Evolutionary conservation across 257 asterid species (phyloP).

Genomic region (Nicotiana undulata): DNA sequence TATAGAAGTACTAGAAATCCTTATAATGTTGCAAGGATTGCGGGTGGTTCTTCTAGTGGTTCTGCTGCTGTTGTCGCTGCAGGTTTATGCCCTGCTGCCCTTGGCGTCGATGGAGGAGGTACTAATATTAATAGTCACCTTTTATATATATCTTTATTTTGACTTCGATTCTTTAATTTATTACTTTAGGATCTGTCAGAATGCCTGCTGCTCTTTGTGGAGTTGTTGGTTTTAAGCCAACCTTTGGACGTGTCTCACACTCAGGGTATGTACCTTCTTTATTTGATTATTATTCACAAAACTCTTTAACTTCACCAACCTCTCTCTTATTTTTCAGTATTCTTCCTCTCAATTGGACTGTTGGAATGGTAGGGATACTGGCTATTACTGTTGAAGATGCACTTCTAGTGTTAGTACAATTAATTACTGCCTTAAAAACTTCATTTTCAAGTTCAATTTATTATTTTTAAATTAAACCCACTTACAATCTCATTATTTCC

Average conservation of each 20-base stretch:
- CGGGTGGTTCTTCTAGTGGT: constrained; percentile 97
- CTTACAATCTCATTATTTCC: constrained; percentile 5
- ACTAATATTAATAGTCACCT: too few species aligned
- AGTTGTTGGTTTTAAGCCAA: constrained; percentile 87
- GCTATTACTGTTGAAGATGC: constrained; percentile 87
- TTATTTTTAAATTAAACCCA: neutral
- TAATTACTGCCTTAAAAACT: neutral
- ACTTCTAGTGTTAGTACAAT: constrained; percentile 56
- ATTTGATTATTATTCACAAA: too few species aligned
- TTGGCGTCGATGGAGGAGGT: constrained; percentile 89
- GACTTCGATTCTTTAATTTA: too few species aligned
- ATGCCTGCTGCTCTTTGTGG: constrained; percentile 97
- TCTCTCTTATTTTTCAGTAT: constrained; percentile 34
- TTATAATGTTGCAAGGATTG: constrained; percentile 46
- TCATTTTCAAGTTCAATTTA: neutral
- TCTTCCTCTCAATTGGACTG: constrained; percentile 81
- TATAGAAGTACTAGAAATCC: constrained; percentile 66
- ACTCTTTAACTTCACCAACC: neutral
- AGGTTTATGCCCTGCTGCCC: constrained; percentile 90
- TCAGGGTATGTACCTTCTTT: constrained; percentile 52
- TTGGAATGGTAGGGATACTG: constrained; percentile 90
- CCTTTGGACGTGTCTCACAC: constrained; percentile 78
- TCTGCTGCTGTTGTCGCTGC: constrained; percentile 94
- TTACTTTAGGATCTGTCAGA: constrained; percentile 66
- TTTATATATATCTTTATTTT: too few species aligned